Evolutionary conservation across 371 early-diverging fungal species (phyloP).

Genomic region (Zychaea mexicana): DNA sequence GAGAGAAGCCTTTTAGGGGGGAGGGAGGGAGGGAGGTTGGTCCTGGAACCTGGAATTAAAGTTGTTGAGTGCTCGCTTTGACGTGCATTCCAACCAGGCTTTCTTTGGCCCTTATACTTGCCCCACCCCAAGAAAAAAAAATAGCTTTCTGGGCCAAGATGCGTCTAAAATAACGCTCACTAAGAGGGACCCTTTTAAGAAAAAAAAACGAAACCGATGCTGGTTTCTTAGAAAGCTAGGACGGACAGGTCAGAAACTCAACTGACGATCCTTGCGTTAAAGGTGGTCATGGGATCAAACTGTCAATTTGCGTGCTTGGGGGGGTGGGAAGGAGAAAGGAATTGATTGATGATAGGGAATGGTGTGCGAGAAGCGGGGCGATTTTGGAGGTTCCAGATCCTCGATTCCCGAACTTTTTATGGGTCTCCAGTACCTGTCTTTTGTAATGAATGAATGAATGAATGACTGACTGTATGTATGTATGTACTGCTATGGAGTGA

Average conservation of each 20-base stretch:
- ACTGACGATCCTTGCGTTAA: background rate
- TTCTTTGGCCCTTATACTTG: background rate
- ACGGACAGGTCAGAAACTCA: background rate
- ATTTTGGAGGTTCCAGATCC: conserved; percentile 14
- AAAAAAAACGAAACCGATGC: too few species aligned
- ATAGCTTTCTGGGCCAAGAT: conserved; percentile 3
- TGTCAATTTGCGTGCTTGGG: background rate
- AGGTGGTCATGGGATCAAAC: conserved; percentile 6
- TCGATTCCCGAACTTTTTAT: background rate
- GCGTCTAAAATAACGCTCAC: background rate
- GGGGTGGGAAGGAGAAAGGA: background rate
- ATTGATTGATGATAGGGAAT: background rate
- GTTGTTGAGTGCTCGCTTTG: background rate
- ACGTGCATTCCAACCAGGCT: conserved; percentile 10
- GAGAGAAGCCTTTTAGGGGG: background rate
- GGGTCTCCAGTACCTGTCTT: background rate
- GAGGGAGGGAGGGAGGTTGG: too few species aligned
- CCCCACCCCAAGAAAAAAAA: too few species aligned
- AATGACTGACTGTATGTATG: too few species aligned
- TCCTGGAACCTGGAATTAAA: background rate
- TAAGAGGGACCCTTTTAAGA: background rate
- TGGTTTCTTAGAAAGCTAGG: too few species aligned
- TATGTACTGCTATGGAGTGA: too few species aligned
- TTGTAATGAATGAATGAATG: background rate
- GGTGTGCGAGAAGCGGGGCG: conserved; percentile 2